Percentiles rank a stretch among this genome's conserved stretches.
Conservation (phyloP, 2,329 filamentous ascomycete genomes). For the Alternaria triticina region DNA sequence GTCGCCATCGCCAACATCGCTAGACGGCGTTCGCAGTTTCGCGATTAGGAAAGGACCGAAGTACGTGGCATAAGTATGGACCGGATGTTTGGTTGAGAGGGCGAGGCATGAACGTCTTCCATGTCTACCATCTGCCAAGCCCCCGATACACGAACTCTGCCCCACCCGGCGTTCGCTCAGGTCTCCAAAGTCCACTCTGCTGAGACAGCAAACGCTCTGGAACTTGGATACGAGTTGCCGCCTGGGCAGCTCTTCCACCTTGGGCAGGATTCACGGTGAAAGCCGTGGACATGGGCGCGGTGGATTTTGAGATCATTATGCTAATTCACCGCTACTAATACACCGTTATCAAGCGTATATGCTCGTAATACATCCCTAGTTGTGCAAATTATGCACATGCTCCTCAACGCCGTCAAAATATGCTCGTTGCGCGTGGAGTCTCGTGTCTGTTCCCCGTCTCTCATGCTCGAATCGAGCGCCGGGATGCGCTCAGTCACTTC, state of each 20-base stretch:
- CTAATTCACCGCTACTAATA: slow-evolving; percentile 18
- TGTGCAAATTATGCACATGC: not conserved
- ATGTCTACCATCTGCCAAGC: slow-evolving; percentile 2
- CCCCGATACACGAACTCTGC: not conserved
- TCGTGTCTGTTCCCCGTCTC: not conserved
- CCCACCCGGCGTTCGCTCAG: not conserved
- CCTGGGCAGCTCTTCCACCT: not conserved
- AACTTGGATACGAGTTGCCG: not conserved
- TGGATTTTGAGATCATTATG: not conserved
- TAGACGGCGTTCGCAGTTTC: not conserved
- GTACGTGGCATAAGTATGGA: not conserved
- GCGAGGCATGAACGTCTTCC: not conserved
- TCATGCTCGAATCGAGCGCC: not conserved
- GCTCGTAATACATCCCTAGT: slow-evolving; percentile 8
- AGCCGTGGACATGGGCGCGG: not conserved
- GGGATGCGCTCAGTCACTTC: slow-evolving; percentile 67
- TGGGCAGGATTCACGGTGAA: not conserved
- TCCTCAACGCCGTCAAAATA: slow-evolving; percentile 11
- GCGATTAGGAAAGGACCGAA: not conserved
- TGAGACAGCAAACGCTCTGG: slow-evolving; percentile 1
- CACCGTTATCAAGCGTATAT: slow-evolving; percentile 17
- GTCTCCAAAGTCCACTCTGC: not conserved
- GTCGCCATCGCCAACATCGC: not conserved
- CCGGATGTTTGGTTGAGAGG: not conserved
- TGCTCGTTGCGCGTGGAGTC: not conserved